Evolutionary conservation across 1,284 basidiomycete species (phyloP), one percentile per base, ranked within the genome.

Genomic region (Hemileia vastatrix): DNA sequence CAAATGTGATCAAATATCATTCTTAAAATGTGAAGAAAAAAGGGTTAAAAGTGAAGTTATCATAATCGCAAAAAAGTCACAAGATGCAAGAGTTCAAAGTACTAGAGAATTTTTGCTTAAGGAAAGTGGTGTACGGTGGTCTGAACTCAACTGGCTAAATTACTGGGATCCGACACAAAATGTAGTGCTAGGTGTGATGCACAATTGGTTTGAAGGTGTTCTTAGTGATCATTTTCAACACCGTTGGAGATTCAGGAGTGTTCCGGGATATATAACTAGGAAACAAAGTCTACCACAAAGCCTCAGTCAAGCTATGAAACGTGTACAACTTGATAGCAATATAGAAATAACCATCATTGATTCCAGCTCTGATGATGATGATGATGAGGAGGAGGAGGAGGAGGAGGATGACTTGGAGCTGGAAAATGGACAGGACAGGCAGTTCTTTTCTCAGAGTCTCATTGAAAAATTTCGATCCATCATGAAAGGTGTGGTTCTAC

Each of bases 181-280:
- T n/a, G n/a, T n/a, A n/a, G n/a, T n/a, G n/a, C n/a, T 60, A 6
- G 33, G 57, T 3, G 21, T 60, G 9, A 44, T 60, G 57, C 57
- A 60, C 36, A 60, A 52, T 23, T 60, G 57, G 57, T 19, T 53
- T 19, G 23, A 53, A 60, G 50, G 50, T 3, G 19, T 60, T 24
- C 32, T 60, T 1, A 49, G 53, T 21, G 15, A n/a, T 19, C 48
- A 52, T 43, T 60, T 45, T 13, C 13, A 50, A 4, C 53, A 43
- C 32, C 50, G 21, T 27, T 52, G 57, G 57, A 40, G 36, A 45
- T 52, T 60, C 21, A n/a, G n/a, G n/a, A 21, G 43, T 3, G n/a
- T n/a, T 23, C 24, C 54, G 6, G 4, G 8, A 32, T 6, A 27
- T n/a, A 27, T 45, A 48, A 24, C 44, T 4, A 40, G 5, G 3